Conservation (phyloP, 2,329 filamentous ascomycete genomes). For the Tothia fuscella region DNA sequence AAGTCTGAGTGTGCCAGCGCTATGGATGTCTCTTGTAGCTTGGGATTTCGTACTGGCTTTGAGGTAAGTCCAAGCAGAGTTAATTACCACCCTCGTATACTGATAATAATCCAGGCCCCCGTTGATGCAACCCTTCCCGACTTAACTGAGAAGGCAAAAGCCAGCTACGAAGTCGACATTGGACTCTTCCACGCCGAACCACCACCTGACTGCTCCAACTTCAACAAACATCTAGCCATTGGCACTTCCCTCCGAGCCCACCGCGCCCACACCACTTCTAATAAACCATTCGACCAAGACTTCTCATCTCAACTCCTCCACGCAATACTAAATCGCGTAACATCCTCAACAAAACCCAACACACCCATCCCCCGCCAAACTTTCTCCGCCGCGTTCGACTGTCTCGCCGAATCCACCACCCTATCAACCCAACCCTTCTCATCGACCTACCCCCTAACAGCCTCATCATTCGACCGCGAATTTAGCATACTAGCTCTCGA, state of each 20-base stretch:
- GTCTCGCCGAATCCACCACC: slow-evolving; percentile 31
- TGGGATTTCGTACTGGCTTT: slow-evolving; percentile 30
- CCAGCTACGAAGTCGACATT: slow-evolving; percentile 3
- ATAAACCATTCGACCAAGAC: not conserved
- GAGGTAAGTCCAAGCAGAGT: not conserved
- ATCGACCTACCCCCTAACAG: too few species aligned
- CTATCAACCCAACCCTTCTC: slow-evolving; percentile 25
- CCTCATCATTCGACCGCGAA: slow-evolving; percentile 67
- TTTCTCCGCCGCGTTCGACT: slow-evolving; percentile 39
- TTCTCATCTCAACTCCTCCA: not conserved
- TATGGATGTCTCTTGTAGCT: slow-evolving; percentile 48
- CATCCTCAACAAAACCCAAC: not conserved
- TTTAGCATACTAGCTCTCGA: slow-evolving; percentile 57
- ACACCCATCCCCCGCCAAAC: slow-evolving; percentile 22
- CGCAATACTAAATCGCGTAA: not conserved
- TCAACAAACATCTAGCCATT: slow-evolving; percentile 26
- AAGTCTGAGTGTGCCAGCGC: slow-evolving; percentile 54
- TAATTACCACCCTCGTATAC: not conserved
- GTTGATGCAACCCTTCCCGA: slow-evolving; percentile 7
- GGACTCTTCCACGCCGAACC: slow-evolving; percentile 37
- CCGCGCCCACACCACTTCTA: not conserved
- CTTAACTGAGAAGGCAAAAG: not conserved
- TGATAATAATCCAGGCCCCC: too few species aligned
- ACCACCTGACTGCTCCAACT: slow-evolving; percentile 30
- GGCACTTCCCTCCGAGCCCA: slow-evolving; percentile 18